Conservation (phyloP, 2,329 filamentous ascomycete genomes). For the Myriosclerotinia scirpicola region DNA sequence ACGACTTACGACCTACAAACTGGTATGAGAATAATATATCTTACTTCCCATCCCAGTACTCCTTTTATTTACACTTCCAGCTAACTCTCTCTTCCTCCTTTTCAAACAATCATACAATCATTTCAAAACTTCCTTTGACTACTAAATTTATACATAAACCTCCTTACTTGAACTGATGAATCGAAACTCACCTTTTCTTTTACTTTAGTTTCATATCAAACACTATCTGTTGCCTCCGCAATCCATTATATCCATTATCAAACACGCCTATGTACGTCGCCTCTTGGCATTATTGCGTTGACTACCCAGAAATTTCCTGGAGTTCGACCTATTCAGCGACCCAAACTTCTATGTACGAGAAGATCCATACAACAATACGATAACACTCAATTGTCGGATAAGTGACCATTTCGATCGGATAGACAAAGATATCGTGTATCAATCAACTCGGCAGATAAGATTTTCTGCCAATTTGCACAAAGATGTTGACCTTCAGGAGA, state of each 20-base stretch:
- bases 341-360: not conserved
- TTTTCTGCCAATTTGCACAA: slow-evolving; percentile 33
- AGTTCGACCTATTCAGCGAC: slow-evolving; percentile 8
- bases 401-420: slow-evolving; percentile 4
- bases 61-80: no score
- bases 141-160: not conserved
- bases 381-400: not conserved
- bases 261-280: slow-evolving; percentile 19
- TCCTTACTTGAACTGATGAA: not conserved
- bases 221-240: slow-evolving; percentile 15
- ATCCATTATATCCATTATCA: slow-evolving; percentile 19
- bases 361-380: not conserved
- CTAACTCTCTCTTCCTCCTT: not conserved
- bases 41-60: not conserved
- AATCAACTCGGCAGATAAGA: slow-evolving; percentile 18
- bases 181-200: slow-evolving; percentile 5
- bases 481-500: slow-evolving; percentile 78
- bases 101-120: not conserved
- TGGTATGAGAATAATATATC: slow-evolving; percentile 13
- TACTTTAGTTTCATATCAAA: slow-evolving; percentile 1
- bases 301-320: slow-evolving; percentile 5
- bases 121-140: not conserved
- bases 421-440: not conserved
- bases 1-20: no score
- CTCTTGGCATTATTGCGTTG: slow-evolving; percentile 19